These are phyloP conservation scores for Rhodotorula sp. DNA, from an alignment of 1,284 basidiomycete genomes.

Conservation along the genomic window DNA sequence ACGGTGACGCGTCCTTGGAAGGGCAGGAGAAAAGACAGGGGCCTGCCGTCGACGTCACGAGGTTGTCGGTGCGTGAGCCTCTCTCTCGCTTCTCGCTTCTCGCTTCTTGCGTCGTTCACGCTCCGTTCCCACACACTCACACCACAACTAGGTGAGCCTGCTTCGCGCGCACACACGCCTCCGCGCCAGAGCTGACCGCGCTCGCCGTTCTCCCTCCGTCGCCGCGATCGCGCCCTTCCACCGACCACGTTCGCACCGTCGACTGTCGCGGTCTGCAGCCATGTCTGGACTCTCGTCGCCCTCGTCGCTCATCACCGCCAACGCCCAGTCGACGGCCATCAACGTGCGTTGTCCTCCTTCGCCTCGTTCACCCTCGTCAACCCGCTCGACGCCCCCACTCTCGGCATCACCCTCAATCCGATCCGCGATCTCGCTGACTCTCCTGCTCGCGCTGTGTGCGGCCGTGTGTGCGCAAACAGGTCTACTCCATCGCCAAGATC, in stretches of 20 bases:
- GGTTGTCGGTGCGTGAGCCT: no score
- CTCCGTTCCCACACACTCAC: no score
- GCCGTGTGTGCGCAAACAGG: not conserved
- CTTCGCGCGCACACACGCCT: no score
- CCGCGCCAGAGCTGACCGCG: no score
- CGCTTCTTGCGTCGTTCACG: no score
- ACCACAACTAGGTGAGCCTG: no score
- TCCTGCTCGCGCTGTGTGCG: not conserved
- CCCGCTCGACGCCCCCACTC: not conserved
- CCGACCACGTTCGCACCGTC: not conserved
- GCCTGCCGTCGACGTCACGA: no score
- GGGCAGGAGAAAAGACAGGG: no score
- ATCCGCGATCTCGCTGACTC: not conserved
- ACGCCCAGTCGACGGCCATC: slow-evolving; percentile 32
- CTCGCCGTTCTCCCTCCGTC: no score
- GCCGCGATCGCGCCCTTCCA: not conserved
- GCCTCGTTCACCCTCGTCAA: not conserved
- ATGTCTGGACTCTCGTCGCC: slow-evolving; percentile 39
- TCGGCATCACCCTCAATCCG: not conserved
- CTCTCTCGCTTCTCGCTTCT: no score
- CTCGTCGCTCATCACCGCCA: slow-evolving; percentile 35
- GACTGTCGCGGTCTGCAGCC: not conserved
- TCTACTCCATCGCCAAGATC: slow-evolving; percentile 23
- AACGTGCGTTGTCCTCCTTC: slow-evolving; percentile 16
- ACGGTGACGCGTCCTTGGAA: no score